Base-by-base conservation (phyloP, 2,329 filamentous ascomycete genomes). In the Sporothrix phasma region DNA sequence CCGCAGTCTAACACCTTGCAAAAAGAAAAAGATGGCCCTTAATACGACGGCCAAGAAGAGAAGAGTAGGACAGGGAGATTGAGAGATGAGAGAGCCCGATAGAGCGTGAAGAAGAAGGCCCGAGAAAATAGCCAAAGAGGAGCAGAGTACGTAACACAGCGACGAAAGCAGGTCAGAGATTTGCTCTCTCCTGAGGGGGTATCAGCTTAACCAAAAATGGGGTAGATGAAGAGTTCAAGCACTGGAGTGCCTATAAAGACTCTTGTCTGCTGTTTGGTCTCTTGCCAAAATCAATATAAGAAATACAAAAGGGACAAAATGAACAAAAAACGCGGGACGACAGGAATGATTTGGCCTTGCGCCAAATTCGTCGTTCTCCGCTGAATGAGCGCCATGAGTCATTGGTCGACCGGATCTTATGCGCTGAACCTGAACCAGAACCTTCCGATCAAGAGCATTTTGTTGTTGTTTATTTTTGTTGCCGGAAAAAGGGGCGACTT, bases 151-250 rank as follows among this genome's bases (percentile, higher is more conserved):
- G 15, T 24, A 11, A 47, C 37, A 19, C 37, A 47, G 41, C 17
- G 26, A 61, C 24, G 41, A 61, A 47, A 17, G 15, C 29, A 45
- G 45, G 37, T 24, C 41, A 53, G 39, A 59, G 54, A 17, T 24
- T 43, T 11, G 54, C 39, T 45, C 39, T 46, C 37, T 54, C 34
- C 26, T 34, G 31, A 54, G 54, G 62, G n/a, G 62, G 62, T 64
- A 64, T 64, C 62, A 64, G 61, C 62, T 49, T 61, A 64, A 61
- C 61, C 47, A 54, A 53, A 45, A 34, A 61, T 3, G 43, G 31
- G 58, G n/a, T n/a, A n/a, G n/a, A 19, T 7, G 26, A 31, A 29
- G 15, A n/a, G 56, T 22, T 11, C 19, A n/a, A n/a, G 11, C 22
- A 17, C 34, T 26, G 43, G 54, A 29, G 54, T 43, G 41, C 45